Evolutionary conservation across 208 protist species (phyloP), one percentile per base, ranked within the genome.

Genomic region (Endotrypanum monterogeii): DNA sequence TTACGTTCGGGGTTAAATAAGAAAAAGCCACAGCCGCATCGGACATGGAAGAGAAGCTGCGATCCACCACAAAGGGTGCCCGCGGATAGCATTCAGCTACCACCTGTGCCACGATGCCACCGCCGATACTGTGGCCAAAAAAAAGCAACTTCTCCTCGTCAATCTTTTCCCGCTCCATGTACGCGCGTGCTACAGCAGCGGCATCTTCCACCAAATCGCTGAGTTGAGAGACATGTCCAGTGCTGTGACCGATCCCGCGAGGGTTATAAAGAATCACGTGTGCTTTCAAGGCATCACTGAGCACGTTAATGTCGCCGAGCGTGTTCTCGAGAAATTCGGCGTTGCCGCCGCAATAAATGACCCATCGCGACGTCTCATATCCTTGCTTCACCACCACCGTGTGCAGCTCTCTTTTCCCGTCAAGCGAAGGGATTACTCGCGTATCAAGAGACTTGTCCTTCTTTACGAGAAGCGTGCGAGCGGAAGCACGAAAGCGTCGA

Each of bases 71-170:
- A 12, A 97, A 60, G 0, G 86, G 71, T 41, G 65, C 78, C 18
- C 78, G 48, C 0, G 79, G 82, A 55, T 73, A 78, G 41, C 67
- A 70, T 6, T 66, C 63, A 11, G 65, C 74, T 18, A 84, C 90
- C n/a, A 94, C 74, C 50, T 82, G 67, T 0, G 86, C 86, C 8
- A 86, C 90, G 2, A 90, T 71, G 5, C 85, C 90, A 32, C 87
- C 90, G 20, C 92, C 92, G 74, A 97, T 95, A 62, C 90, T 95
- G 70, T 95, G 92, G 7, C 92, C 92, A 54, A 94, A 86, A 28
- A 97, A 76, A 18, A 97, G 46, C 3, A 97, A 46, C 1, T 90
- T 66, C 1, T 62, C 51, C 23, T 60, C 76, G 2, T 73, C 44
- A 23, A 94, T 87, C 41, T 74, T 50, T 41, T 91, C 85, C 50